A percentile compares a stretch with the other conserved stretches of the same genome.
Evolutionary conservation across 441 rosid genomes (phyloP).

Genomic region (Biscutella laevigata): DNA sequence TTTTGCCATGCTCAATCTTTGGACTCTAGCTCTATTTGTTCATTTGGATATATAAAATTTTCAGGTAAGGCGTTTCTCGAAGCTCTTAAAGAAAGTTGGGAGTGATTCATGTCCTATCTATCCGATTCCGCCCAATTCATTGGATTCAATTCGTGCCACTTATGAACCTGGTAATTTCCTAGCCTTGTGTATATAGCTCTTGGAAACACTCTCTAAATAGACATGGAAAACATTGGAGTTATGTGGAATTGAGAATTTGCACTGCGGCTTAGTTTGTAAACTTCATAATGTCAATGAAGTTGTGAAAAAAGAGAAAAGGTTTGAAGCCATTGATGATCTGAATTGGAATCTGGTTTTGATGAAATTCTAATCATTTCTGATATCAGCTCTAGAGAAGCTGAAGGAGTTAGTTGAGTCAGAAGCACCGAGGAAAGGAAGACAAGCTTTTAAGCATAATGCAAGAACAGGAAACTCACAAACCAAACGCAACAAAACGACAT

Average conservation of each 20-base stretch:
- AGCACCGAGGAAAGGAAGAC: constrained; percentile 45
- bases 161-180: constrained; percentile 56
- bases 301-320: background rate
- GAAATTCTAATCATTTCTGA: background rate
- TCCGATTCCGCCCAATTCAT: constrained; percentile 37
- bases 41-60: constrained; percentile 12
- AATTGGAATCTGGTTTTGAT: background rate
- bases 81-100: constrained; percentile 63
- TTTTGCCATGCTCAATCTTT: background rate
- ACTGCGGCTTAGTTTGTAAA: background rate
- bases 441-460: constrained; percentile 35
- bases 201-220: background rate
- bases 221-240: background rate
- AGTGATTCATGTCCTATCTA: constrained; percentile 48
- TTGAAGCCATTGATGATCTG: background rate
- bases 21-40: constrained; percentile 3
- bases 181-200: constrained; percentile 1
- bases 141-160: constrained; percentile 35
- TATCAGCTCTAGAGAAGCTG: constrained; percentile 64
- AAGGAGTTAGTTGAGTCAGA: constrained; percentile 61
- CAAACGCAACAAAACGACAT: constrained; percentile 21
- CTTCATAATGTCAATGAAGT: background rate
- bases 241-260: background rate
- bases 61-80: constrained; percentile 68
- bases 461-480: constrained; percentile 25